Conservation (phyloP, 2,329 filamentous ascomycete genomes). For the Aureobasidium sp. region DNA sequence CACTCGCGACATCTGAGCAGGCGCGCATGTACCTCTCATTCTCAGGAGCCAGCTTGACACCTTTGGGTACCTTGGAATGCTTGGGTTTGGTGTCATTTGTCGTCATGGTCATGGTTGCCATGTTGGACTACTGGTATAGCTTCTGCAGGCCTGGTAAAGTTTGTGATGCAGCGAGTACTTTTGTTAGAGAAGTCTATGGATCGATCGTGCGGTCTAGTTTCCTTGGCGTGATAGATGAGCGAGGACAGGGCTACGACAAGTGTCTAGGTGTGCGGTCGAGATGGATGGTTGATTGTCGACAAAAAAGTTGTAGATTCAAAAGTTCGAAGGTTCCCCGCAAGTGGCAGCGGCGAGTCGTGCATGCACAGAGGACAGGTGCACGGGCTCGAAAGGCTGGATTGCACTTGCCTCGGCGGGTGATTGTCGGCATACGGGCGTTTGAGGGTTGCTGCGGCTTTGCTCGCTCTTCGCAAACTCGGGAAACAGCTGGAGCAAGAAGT, state of each 20-base stretch:
- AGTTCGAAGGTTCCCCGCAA: not conserved
- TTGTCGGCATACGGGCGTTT: not conserved
- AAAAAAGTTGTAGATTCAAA: not conserved
- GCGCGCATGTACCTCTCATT: conserved; percentile 90
- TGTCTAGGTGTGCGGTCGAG: not conserved
- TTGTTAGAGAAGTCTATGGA: not conserved
- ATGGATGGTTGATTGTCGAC: not conserved
- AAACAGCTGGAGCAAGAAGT: conserved; percentile 10
- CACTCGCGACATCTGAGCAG: conserved; percentile 91
- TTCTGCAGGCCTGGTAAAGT: not conserved
- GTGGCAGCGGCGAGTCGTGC: not conserved
- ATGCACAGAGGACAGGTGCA: not conserved
- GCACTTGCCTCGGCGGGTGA: not conserved
- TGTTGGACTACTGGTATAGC: conserved; percentile 21
- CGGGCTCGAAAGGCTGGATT: not conserved
- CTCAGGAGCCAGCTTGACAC: conserved; percentile 72
- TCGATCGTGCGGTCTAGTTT: not conserved
- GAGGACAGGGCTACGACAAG: not conserved
- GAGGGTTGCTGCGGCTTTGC: not conserved
- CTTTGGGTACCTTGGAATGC: conserved; percentile 54
- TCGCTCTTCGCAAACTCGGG: conserved; percentile 7
- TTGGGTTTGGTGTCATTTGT: conserved; percentile 42
- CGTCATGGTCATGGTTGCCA: conserved; percentile 59
- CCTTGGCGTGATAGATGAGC: not conserved
- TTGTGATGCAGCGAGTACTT: no score